Percentiles rank a stretch among this genome's conserved stretches.
Conservation (phyloP, 2,329 filamentous ascomycete species). For the Fusarium subtropicale region DNA sequence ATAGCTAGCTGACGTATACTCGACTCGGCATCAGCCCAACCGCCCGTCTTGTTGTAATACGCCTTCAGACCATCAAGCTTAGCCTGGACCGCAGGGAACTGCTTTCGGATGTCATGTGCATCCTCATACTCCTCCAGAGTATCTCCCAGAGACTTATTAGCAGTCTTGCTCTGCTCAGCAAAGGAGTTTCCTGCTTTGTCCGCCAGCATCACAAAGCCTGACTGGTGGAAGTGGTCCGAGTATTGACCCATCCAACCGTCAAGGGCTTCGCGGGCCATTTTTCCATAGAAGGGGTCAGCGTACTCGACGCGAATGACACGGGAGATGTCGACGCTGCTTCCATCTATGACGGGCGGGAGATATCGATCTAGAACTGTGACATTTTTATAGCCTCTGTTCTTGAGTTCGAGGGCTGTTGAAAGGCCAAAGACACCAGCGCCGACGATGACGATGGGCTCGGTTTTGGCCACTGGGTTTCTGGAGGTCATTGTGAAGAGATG, state of each 20-base stretch:
- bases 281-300: constrained; percentile 70
- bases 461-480: constrained; percentile 35
- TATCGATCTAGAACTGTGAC: constrained; percentile 61
- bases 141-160: constrained; percentile 31
- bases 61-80: constrained; percentile 44
- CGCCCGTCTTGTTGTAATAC: constrained; percentile 47
- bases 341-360: constrained; percentile 52
- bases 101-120: constrained; percentile 32
- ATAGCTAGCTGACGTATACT: constrained; percentile 45
- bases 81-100: constrained; percentile 38
- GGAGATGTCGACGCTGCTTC: constrained; percentile 57
- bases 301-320: constrained; percentile 67
- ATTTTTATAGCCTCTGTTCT: constrained; percentile 56
- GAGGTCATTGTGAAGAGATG: constrained; percentile 25
- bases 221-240: constrained; percentile 48
- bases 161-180: constrained; percentile 34
- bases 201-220: constrained; percentile 50
- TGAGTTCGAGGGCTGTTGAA: constrained; percentile 61
- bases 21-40: constrained; percentile 50
- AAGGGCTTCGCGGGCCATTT: constrained; percentile 60
- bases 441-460: constrained; percentile 52
- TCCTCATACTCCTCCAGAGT: constrained; percentile 44
- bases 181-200: constrained; percentile 37
- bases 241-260: constrained; percentile 47
- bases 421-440: constrained; percentile 64